Evolutionary conservation across 2,329 filamentous ascomycete genomes (phyloP).

Genomic region (Beauveria bassiana): DNA sequence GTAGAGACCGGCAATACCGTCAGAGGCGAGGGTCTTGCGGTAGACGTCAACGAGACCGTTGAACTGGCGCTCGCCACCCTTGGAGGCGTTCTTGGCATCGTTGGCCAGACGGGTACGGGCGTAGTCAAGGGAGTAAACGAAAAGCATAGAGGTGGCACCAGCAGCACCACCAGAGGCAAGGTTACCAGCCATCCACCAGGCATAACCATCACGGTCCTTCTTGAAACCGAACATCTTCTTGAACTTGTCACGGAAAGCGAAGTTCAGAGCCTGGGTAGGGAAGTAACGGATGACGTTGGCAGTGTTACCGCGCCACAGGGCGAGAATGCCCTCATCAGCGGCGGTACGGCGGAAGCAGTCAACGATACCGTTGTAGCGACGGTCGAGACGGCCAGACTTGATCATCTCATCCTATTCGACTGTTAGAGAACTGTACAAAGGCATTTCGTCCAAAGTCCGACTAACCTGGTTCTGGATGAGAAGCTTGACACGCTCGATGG

Average conservation of each 20-base stretch:
- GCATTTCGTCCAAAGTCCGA: slow-evolving; percentile 16
- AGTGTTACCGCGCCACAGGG: slow-evolving; percentile 99
- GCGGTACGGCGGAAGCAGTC: slow-evolving; percentile 96
- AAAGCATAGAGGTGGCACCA: slow-evolving; percentile 98
- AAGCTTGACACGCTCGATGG: slow-evolving; percentile 99
- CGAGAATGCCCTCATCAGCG: slow-evolving; percentile 84
- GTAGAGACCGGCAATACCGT: slow-evolving; percentile 99
- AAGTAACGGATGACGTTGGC: slow-evolving; percentile 99
- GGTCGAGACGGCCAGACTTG: slow-evolving; percentile 95
- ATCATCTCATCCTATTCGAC: slow-evolving; percentile 92
- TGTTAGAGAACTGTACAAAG: slow-evolving; percentile 22
- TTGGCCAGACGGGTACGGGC: slow-evolving; percentile 99
- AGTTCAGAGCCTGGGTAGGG: slow-evolving; percentile 99
- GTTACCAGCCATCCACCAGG: slow-evolving; percentile 99
- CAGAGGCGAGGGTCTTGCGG: slow-evolving; percentile 98
- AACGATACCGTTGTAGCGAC: slow-evolving; percentile 85
- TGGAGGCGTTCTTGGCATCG: slow-evolving; percentile 98
- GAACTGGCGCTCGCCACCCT: slow-evolving; percentile 97
- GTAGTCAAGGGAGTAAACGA: slow-evolving; percentile 99
- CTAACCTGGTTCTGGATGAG: slow-evolving; percentile 99
- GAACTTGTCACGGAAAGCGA: slow-evolving; percentile 99
- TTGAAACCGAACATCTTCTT: slow-evolving; percentile 99
- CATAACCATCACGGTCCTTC: slow-evolving; percentile 98
- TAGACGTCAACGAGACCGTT: slow-evolving; percentile 99
- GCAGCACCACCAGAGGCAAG: slow-evolving; percentile 99